phyloP scores from a whole-genome alignment of 371 early-diverging fungal species.

The Parasitella parasitica region DNA sequence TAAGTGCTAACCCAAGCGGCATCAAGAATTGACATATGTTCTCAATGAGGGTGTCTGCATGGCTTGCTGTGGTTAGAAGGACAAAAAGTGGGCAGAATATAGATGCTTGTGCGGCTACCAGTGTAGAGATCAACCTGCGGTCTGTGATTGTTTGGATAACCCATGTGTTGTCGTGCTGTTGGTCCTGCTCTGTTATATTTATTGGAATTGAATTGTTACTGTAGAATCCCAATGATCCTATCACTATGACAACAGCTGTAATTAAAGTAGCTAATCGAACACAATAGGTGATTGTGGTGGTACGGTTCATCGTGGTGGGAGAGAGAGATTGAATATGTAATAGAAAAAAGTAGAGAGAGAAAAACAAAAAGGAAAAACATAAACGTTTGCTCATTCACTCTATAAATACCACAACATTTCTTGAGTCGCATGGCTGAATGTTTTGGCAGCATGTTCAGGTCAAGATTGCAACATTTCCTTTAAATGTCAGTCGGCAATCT shows the following conservation, averaged over 20 bases:
- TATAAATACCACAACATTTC: conserved; percentile 1
- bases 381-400: not conserved
- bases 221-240: conserved; percentile 29
- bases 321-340: not conserved
- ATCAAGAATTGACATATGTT: conserved; percentile 34
- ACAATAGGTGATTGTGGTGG: conserved; percentile 5
- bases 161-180: not conserved
- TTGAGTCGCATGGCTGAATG: not conserved
- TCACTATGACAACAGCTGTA: conserved; percentile 28
- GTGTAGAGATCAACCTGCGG: conserved; percentile 23
- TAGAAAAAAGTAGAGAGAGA: not conserved
- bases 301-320: not conserved
- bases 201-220: conserved; percentile 26
- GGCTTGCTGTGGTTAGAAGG: conserved; percentile 5
- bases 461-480: conserved; percentile 1
- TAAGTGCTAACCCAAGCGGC: conserved; percentile 43
- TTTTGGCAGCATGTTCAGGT: not conserved
- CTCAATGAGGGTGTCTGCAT: conserved; percentile 6
- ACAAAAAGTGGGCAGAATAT: conserved; percentile 30
- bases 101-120: conserved; percentile 37
- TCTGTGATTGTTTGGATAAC: conserved; percentile 32
- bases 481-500: not conserved
- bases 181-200: not conserved
- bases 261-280: conserved; percentile 25
- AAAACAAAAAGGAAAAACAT: not conserved